These are phyloP conservation scores for Hypericum androsaemum DNA, from an alignment of 345 rosid genomes.

Conservation along the genomic window DNA sequence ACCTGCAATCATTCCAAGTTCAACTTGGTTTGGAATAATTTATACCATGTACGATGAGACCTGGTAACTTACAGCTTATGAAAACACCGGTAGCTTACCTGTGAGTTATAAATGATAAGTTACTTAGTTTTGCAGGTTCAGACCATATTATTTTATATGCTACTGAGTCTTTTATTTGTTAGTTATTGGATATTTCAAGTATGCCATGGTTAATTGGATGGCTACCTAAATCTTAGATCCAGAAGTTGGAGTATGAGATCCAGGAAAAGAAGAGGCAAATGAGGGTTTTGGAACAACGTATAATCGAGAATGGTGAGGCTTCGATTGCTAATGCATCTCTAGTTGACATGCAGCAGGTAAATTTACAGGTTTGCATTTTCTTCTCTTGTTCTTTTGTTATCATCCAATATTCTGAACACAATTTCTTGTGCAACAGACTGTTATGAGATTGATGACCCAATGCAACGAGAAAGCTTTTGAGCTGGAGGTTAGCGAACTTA, in stretches of 20 bases:
- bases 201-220: not conserved
- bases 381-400: not conserved
- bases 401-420: constrained; percentile 1
- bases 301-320: constrained; percentile 88
- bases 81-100: not conserved
- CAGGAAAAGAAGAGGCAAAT: constrained; percentile 87
- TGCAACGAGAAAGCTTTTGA: constrained; percentile 95
- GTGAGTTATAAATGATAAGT: not conserved
- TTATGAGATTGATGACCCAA: constrained; percentile 83
- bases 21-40: too few relatives aligned
- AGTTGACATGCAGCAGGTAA: constrained; percentile 96
- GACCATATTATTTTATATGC: too few relatives aligned
- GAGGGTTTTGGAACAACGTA: constrained; percentile 72
- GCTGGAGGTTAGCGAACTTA: constrained; percentile 58
- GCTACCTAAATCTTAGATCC: constrained; percentile 43
- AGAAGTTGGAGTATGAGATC: constrained; percentile 76
- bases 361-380: constrained; percentile 6
- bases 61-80: too few relatives aligned
- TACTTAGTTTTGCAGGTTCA: not conserved
- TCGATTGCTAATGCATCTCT: constrained; percentile 82
- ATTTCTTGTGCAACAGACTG: constrained; percentile 48
- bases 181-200: not conserved
- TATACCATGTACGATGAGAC: too few relatives aligned
- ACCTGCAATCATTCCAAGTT: too few relatives aligned
- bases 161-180: not conserved